Evolutionary conservation across 805 yeast genomes (phyloP), one percentile per base, ranked within the genome.

Genomic region (Pichia gijzeniarum): DNA sequence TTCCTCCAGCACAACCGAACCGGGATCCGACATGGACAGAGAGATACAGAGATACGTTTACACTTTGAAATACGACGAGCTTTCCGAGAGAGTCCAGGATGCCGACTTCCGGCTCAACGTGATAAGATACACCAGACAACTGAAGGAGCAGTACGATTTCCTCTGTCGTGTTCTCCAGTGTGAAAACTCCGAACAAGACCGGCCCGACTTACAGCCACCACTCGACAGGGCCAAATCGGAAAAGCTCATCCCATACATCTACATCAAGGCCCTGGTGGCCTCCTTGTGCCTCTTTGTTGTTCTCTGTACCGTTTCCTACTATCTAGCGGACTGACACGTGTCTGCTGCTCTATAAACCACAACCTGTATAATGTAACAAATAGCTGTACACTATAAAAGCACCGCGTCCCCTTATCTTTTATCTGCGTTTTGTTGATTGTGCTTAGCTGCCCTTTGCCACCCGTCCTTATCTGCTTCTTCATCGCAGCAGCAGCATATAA

Each of bases 271-370:
- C 5, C 7, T 22, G 12, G 32, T 19, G 9, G 37, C 34, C 7
- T 25, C 38, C 16, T n/a, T 19, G 12, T 5, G 14, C 12, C 28
- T 22, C 21, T 38, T 38, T 21, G 17, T 44, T 18, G n/a, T 35
- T 0, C 21, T 47, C 6, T 47, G 47, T 35, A 13, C 33, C 13
- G n/a, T 40, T 8, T 44, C 48, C 21, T 47, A 47, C 40, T 35
- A 42, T 8, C 47, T 47, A n/a, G 49, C 49, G 3, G 49, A 47
- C 35, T 47, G 35, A 35, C 21, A n/a, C n/a, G n/a, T 34, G 41
- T 35, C 34, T 39, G 21, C 17, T 28, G 12, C 25, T 28, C 12
- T 25, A 14, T 28, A 12, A 16, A 39, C 14, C 7, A 14, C 28
- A 6, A 25, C 10, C 28, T 25, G 10, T 25, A 10, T 25, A 25